Percentiles rank a stretch among this genome's conserved stretches.
These are phyloP conservation scores for Pseudogymnoascus sp. DNA, from an alignment of 2,329 filamentous ascomycete species.

Conservation along the genomic window DNA sequence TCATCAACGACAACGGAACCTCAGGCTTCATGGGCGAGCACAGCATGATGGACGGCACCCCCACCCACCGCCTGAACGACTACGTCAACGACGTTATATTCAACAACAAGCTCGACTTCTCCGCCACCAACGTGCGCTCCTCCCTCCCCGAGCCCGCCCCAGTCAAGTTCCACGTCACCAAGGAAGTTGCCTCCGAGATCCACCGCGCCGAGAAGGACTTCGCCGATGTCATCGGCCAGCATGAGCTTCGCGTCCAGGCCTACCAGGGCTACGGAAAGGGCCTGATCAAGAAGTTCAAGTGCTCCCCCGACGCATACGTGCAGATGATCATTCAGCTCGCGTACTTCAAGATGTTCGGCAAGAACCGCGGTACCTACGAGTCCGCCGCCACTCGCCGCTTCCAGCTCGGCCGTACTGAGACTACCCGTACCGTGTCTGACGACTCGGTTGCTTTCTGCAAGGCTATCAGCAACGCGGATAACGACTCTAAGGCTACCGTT, in stretches of 20 bases:
- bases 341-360: conserved; percentile 98
- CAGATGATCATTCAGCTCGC: conserved; percentile 98
- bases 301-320: conserved; percentile 93
- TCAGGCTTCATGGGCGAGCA: conserved; percentile 98
- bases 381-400: conserved; percentile 91
- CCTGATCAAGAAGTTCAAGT: conserved; percentile 99
- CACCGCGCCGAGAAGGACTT: conserved; percentile 74
- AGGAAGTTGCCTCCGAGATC: conserved; percentile 69
- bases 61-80: conserved; percentile 94
- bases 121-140: conserved; percentile 68
- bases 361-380: conserved; percentile 95
- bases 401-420: conserved; percentile 94
- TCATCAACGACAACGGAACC: conserved; percentile 95
- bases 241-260: conserved; percentile 87
- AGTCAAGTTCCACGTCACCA: conserved; percentile 71
- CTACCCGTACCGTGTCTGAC: conserved; percentile 85
- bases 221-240: conserved; percentile 69
- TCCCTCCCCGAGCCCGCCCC: conserved; percentile 73
- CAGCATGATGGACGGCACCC: conserved; percentile 99
- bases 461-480: conserved; percentile 66
- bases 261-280: conserved; percentile 98
- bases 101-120: conserved; percentile 88
- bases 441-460: conserved; percentile 86
- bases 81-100: conserved; percentile 88
- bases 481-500: conserved; percentile 57